Evolutionary conservation across 495 filamentous ascomycete genomes (phyloP), one percentile per base, ranked within the genome.

Genomic region (Aspergillus biplanus): DNA sequence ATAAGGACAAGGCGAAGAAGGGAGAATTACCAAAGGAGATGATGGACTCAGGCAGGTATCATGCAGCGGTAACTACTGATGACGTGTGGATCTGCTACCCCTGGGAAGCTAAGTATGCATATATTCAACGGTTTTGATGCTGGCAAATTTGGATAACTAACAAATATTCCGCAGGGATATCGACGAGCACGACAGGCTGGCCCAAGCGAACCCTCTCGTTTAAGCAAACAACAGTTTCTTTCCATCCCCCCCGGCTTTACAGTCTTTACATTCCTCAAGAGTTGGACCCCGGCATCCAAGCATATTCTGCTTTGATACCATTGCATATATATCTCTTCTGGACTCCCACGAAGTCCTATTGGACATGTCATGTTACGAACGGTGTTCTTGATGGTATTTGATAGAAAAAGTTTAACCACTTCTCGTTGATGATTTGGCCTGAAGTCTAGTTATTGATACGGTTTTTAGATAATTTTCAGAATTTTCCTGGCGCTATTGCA

Each of bases 41-140:
- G 87, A 83, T 92, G 71, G 79, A 83, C 21, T 78, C 90, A 60
- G 84, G 85, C 32, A 82, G 89, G 67, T 99, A 99, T 77, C 74
- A 92, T 60, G 95, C 95, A 27, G 91, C 95, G 13, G 81, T 88
- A 68, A 97, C 95, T 34, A 91, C 94, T 21, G 85, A 83, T 27
- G 94, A 99, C 80, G 89, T 92, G 59, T 99, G 95, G 95, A 97
- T 97, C 72, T 95, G 91, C 82, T 99, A 99, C 76, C 95, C 95
- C n/a, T 99, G 95, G 95, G 95, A 99, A 79, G 95, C 96, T 47
- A 90, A 80, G 79, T 90, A 82, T 55, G 86, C 82, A 18, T 58
- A 59, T 27, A 11, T 33, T 48, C 21, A 37, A 33, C 44, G 33
- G 12, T 27, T n/a, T 27, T 33, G 27, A 42, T 5, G 2, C 35